Evolutionary conservation across 352 stramenopile species (phyloP), one percentile per base, ranked within the genome.

Genomic region (Pythium insidiosum): DNA sequence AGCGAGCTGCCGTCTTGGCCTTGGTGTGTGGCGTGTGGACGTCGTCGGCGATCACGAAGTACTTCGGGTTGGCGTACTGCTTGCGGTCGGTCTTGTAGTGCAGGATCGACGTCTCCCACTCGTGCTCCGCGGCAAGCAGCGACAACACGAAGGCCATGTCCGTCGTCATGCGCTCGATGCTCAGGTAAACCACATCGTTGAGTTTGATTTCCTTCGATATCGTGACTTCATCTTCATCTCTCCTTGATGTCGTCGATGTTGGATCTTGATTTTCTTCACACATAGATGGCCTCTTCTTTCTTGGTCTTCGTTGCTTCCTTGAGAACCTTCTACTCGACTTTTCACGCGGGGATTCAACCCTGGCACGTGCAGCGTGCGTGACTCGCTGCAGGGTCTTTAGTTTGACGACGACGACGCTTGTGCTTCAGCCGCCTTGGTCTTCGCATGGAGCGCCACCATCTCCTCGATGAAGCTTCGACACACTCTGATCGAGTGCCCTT

Each of bases 391-490:
- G 15, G 38, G 23, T 22, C 33, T 33, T 6, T 44, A n/a, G 23
- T 34, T 44, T 44, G 25, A 44, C 25, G 38, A 25, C 25, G 30
- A 23, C 38, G 28, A 13, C 9, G 15, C 15, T 15, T 33, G 9
- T 33, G 9, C 28, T 13, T 33, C 28, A 13, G 9, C 15, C 9
- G 9, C 9, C 28, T 33, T 33, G 28, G 9, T 33, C 28, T 13
- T 33, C 28, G 28, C 28, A 9, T 33, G 28, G 15, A 33, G 28
- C 28, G 15, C 28, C 28, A 40, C 12, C 24, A 37, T 50, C 43
- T 35, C 40, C 19, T 38, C 33, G 13, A 34, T 38, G 34, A 46
- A 50, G 24, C n/a, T n/a, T n/a, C n/a, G n/a, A n/a, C 39, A 46
- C 1, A 23, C 16, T 19, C 30, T 34, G 16, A 36, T 22, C 4